Evolutionary conservation across 1,284 basidiomycete species (phyloP), one percentile per base, ranked within the genome.

Genomic region (Wallemia hederae): DNA sequence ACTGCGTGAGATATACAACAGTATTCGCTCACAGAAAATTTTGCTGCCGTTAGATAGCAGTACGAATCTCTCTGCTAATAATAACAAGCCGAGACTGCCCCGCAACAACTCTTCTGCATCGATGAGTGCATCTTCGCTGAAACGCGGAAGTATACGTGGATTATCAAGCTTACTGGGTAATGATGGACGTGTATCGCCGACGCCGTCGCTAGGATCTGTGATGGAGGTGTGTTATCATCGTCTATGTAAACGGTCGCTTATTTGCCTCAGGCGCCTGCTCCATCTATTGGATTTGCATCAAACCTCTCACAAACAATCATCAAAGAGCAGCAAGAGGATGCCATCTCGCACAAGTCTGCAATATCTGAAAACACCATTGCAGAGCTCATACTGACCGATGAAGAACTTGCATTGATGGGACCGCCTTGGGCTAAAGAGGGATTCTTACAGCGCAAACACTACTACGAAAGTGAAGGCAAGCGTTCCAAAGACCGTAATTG

Each of bases 341-440:
- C 94, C 66, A 77, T 79, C 59, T 89, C 84, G 63, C 67, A 79
- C 14, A 75, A 76, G 24, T 83, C 80, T 66, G 31, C 62, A 59
- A 2, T 65, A 81, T 85, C 65, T 85, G 84, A 63, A 7, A 34
- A 64, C 11, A 66, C 65, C 1, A 60, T 67, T n/a, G 71, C 70
- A 26, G 70, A 71, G 2, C 83, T 92, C 5, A 49, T n/a, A 49
- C 39, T 49, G 62, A 80, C 82, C 2, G 91, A 97, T 68, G 90
- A 96, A 68, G 89, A 96, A 71, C 76, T 97, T 14, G 91, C 92
- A 0, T 74, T 97, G 31, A 78, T 94, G 14, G 92, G 92, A 25
- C 81, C 92, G 1, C 92, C 92, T 0, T 98, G 92, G 92, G 92
- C 92, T 0, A 98, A 98, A 70, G 92, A 98, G 70, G 92, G 92